These are phyloP conservation scores for Jacaranda copaia DNA, from an alignment of 257 asterid genomes.

Conservation along the genomic window DNA sequence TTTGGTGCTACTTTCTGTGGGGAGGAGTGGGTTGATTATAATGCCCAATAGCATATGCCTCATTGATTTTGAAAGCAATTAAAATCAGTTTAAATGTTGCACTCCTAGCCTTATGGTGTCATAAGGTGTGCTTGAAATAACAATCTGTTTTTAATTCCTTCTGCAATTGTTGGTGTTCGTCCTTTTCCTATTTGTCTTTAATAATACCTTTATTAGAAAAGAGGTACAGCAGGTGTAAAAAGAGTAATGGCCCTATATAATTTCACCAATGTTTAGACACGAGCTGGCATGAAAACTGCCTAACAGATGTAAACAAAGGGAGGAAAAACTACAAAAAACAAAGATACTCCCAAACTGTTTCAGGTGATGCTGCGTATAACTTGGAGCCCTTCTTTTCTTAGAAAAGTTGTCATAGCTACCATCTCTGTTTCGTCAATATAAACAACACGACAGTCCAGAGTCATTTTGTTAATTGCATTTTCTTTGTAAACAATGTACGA, in stretches of 20 bases:
- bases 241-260: not conserved
- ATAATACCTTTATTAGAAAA: not conserved
- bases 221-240: not conserved
- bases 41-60: not conserved
- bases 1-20: not conserved
- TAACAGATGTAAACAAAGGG: not conserved
- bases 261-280: not conserved
- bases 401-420: constrained; percentile 14
- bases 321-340: not conserved
- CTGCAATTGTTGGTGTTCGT: not conserved
- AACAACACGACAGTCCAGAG: not conserved
- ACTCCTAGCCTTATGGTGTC: not conserved
- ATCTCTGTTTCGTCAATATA: constrained; percentile 5
- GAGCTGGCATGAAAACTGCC: not conserved
- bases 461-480: constrained; percentile 13
- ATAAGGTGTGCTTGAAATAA: not conserved
- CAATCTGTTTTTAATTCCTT: not conserved
- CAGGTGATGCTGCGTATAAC: constrained; percentile 19
- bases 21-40: too few relatives aligned
- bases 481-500: not conserved
- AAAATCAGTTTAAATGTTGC: constrained; percentile 15
- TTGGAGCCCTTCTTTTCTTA: constrained; percentile 2
- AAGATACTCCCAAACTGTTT: constrained; percentile 23
- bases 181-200: not conserved
- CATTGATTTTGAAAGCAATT: not conserved